Evolutionary conservation across 2,329 filamentous ascomycete species (phyloP).

Genomic region (Fusarium guadeloupense): DNA sequence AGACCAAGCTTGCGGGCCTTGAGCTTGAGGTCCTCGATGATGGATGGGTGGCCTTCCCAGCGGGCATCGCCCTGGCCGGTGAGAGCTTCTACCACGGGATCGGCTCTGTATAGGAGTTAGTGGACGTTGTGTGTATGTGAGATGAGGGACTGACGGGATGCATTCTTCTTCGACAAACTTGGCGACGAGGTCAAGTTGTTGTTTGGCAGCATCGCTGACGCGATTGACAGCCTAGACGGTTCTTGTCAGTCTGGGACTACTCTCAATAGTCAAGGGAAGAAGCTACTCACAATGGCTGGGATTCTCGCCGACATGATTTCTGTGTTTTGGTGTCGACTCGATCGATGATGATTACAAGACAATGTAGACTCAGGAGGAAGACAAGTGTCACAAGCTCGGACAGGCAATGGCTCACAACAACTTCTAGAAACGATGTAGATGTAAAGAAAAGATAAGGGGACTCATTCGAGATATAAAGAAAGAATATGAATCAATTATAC

Average conservation of each 20-base stretch:
- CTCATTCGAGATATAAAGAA: constrained; percentile 18
- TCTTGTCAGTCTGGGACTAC: constrained; percentile 11
- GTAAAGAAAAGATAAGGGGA: neutral
- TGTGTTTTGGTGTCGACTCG: neutral
- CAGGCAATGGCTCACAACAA: neutral
- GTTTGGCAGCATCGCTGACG: constrained; percentile 86
- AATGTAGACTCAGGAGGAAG: neutral
- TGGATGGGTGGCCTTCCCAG: constrained; percentile 80
- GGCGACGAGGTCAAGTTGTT: constrained; percentile 87
- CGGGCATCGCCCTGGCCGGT: constrained; percentile 78
- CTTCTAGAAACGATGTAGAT: neutral
- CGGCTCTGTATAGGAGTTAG: constrained; percentile 63
- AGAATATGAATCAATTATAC: constrained; percentile 2
- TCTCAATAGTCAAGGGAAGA: neutral
- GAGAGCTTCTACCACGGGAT: constrained; percentile 82
- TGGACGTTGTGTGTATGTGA: neutral
- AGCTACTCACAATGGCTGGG: constrained; percentile 46
- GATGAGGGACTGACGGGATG: constrained; percentile 68
- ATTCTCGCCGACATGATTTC: constrained; percentile 47
- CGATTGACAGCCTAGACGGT: constrained; percentile 56
- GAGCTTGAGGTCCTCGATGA: constrained; percentile 89
- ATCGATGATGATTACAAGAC: constrained; percentile 7
- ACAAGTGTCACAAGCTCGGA: constrained; percentile 3
- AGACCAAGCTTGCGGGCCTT: constrained; percentile 85
- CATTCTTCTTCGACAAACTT: constrained; percentile 98